Percentiles rank a stretch among this genome's conserved stretches.
Conservation (phyloP, 2,329 filamentous ascomycete species). For the Monosporascus sp. region DNA sequence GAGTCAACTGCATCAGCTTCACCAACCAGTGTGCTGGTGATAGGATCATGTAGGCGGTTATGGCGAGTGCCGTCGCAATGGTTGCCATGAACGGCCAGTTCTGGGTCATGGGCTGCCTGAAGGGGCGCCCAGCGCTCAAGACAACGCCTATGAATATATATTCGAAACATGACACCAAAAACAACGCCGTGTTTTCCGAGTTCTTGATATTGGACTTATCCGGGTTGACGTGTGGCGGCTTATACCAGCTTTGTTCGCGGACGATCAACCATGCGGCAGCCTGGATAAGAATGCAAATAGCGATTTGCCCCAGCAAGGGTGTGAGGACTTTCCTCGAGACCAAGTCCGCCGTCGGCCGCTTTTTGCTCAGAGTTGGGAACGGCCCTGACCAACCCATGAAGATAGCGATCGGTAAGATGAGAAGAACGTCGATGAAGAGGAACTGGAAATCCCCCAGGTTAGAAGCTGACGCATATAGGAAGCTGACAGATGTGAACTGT, state of each 20-base stretch:
- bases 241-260: constrained; percentile 77
- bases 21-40: constrained; percentile 64
- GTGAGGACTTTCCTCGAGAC: constrained; percentile 90
- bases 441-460: constrained; percentile 98
- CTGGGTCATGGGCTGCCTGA: constrained; percentile 70
- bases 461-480: constrained; percentile 87
- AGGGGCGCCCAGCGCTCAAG: constrained; percentile 85
- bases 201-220: constrained; percentile 84
- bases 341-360: constrained; percentile 85
- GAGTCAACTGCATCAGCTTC: constrained; percentile 79
- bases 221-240: constrained; percentile 69
- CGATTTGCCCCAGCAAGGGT: constrained; percentile 83
- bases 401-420: constrained; percentile 93
- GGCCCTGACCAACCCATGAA: constrained; percentile 99
- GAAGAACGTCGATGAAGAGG: constrained; percentile 84
- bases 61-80: constrained; percentile 59
- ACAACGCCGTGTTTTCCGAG: constrained; percentile 88
- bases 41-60: constrained; percentile 77
- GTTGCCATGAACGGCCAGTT: constrained; percentile 86
- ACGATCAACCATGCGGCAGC: constrained; percentile 69
- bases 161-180: constrained; percentile 87
- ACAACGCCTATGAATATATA: constrained; percentile 90
- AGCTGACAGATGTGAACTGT: constrained; percentile 95
- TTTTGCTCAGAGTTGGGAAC: constrained; percentile 68
- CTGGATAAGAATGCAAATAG: constrained; percentile 73